Percentiles rank a stretch among this genome's conserved stretches.
Evolutionary conservation across 2,329 filamentous ascomycete species (phyloP).

Genomic region (Ceratocystis cacaofunesta): DNA sequence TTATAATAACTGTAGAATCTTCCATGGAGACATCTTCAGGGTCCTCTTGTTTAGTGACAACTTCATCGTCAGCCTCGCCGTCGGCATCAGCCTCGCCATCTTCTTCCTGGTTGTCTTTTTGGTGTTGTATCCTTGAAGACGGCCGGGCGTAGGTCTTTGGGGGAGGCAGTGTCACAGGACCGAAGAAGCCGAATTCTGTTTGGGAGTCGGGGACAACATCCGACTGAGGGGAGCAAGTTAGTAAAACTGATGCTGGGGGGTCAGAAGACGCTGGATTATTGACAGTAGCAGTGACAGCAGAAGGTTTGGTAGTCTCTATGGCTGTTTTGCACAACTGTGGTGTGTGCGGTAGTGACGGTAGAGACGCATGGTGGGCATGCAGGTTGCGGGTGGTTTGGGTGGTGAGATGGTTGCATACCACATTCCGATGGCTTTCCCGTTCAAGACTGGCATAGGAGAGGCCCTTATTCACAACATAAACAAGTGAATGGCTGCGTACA

Average conservation of each 20-base stretch:
- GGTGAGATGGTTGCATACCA: conserved; percentile 29
- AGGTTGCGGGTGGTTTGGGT: not conserved
- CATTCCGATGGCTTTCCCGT: conserved; percentile 36
- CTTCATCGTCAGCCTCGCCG: conserved; percentile 15
- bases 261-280: not conserved
- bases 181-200: conserved; percentile 35
- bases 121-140: not conserved
- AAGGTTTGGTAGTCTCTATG: not conserved
- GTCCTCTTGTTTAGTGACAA: conserved; percentile 16
- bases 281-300: not conserved
- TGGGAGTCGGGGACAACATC: not conserved
- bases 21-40: conserved; percentile 14
- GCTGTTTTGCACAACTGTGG: not conserved
- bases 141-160: conserved; percentile 1
- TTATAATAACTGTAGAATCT: conserved; percentile 3
- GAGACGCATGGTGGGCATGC: not conserved
- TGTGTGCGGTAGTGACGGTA: not conserved
- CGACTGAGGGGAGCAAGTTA: not conserved
- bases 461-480: conserved; percentile 48
- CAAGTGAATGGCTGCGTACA: conserved; percentile 49
- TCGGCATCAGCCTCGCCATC: conserved; percentile 26
- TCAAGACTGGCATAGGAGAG: conserved; percentile 46
- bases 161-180: conserved; percentile 26
- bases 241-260: not conserved
- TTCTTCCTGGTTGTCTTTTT: conserved; percentile 19